These are phyloP conservation scores for Monosporozyma servazzii DNA, from an alignment of 805 yeast species.

Conservation along the genomic window DNA sequence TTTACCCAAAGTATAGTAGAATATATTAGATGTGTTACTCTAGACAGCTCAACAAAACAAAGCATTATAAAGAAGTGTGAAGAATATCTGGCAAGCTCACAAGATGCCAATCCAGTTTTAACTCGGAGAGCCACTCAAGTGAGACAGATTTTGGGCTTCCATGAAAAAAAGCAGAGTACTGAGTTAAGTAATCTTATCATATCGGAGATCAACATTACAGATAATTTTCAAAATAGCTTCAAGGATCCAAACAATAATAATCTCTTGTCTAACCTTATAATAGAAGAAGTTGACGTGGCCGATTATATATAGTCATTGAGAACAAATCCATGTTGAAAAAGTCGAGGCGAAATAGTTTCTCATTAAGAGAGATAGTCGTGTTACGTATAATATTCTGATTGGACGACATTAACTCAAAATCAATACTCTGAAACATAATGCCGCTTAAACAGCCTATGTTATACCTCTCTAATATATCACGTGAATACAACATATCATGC, in stretches of 20 bases:
- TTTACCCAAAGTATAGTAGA: constrained; percentile 5
- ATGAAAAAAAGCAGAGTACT: constrained; percentile 7
- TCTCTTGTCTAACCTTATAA: constrained; percentile 4
- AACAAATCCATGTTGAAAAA: too few relatives aligned
- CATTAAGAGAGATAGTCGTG: too few relatives aligned
- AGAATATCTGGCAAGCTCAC: constrained; percentile 8
- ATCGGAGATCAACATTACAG: constrained; percentile 4
- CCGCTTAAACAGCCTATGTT: too few relatives aligned
- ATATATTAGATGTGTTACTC: constrained; percentile 6
- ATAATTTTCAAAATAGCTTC: neutral
- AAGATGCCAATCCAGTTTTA: constrained; percentile 1
- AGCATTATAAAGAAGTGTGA: constrained; percentile 9
- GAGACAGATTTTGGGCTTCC: constrained; percentile 12
- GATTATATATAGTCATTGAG: neutral
- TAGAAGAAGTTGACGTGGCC: constrained; percentile 5
- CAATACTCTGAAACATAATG: too few relatives aligned
- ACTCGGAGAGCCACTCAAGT: constrained; percentile 5
- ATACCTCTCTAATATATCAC: too few relatives aligned
- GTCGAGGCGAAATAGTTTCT: too few relatives aligned
- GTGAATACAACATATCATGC: too few relatives aligned
- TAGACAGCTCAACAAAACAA: constrained; percentile 3
- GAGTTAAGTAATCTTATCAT: constrained; percentile 4
- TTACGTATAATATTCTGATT: too few relatives aligned
- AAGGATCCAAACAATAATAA: neutral
- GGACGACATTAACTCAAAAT: too few relatives aligned